Conservation (phyloP, 805 yeast genomes). For the Yarrowia keelungensis region DNA sequence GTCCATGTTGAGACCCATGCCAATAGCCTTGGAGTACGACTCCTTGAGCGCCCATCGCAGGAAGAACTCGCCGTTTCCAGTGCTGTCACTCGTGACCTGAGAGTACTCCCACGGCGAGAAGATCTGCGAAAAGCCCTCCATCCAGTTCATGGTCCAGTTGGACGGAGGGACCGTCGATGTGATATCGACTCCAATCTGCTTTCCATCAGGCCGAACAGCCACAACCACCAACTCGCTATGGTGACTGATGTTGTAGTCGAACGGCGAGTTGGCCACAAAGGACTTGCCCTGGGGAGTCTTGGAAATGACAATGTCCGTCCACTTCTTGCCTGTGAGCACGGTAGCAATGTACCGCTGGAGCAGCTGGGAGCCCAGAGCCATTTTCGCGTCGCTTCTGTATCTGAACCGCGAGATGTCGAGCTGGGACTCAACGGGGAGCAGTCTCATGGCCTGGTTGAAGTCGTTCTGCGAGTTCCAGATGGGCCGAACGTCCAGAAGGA, state of each 20-base stretch:
- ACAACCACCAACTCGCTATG: slow-evolving; percentile 61
- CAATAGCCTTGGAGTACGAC: slow-evolving; percentile 70
- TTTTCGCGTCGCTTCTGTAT: slow-evolving; percentile 49
- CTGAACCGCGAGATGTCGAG: slow-evolving; percentile 53
- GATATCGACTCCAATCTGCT: slow-evolving; percentile 58
- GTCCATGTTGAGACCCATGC: slow-evolving; percentile 61
- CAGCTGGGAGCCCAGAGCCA: slow-evolving; percentile 56
- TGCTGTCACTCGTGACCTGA: slow-evolving; percentile 7
- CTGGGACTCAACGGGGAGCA: slow-evolving; percentile 56
- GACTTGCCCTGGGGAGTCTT: slow-evolving; percentile 67
- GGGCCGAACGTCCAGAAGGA: slow-evolving; percentile 36
- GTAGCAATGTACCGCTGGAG: slow-evolving; percentile 56
- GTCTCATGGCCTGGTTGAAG: slow-evolving; percentile 60
- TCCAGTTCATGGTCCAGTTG: slow-evolving; percentile 35
- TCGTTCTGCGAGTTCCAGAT: slow-evolving; percentile 49
- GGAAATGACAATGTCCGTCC: slow-evolving; percentile 46
- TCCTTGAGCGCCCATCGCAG: slow-evolving; percentile 83
- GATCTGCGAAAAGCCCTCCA: slow-evolving; percentile 32
- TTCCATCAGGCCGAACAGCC: slow-evolving; percentile 47
- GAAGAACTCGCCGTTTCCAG: slow-evolving; percentile 39
- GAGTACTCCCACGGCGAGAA: slow-evolving; percentile 8
- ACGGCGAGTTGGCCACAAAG: slow-evolving; percentile 45
- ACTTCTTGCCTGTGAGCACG: slow-evolving; percentile 44
- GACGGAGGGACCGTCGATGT: slow-evolving; percentile 49
- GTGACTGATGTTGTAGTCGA: slow-evolving; percentile 65